phyloP scores from a whole-genome alignment of 2,329 filamentous ascomycete genomes.

The Fusarium siculi region DNA sequence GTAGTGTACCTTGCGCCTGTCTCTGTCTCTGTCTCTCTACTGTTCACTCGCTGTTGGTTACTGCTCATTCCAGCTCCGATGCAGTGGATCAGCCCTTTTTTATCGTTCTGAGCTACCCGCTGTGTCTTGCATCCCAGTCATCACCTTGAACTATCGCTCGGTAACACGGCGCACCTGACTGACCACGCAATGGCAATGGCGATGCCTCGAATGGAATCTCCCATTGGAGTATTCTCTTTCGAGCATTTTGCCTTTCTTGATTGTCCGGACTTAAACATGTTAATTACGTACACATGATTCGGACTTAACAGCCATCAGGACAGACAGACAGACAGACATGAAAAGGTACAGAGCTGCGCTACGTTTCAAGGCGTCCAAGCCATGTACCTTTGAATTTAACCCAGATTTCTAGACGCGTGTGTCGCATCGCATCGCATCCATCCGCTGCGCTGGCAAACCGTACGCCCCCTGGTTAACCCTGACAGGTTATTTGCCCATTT shows the following conservation, averaged over 20 bases:
- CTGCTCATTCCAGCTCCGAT: conserved; percentile 30
- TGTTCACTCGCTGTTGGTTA: not conserved
- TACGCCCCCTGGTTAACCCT: not conserved
- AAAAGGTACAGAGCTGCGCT: not conserved
- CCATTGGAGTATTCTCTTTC: not conserved
- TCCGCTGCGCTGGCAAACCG: not conserved
- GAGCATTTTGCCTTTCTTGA: not conserved
- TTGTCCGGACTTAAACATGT: conserved; percentile 8
- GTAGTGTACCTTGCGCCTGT: conserved; percentile 7
- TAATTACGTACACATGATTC: conserved; percentile 5
- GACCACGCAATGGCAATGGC: not conserved
- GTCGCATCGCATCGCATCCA: conserved; percentile 2
- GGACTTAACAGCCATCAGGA: conserved; percentile 3
- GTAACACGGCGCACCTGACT: conserved; percentile 9
- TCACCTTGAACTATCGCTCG: conserved; percentile 17
- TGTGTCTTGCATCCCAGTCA: conserved; percentile 33
- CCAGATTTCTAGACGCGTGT: conserved; percentile 6
- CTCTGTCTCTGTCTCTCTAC: not conserved
- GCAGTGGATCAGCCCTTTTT: conserved; percentile 23
- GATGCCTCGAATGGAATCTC: conserved; percentile 6
- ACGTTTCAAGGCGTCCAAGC: conserved; percentile 16
- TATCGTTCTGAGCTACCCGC: conserved; percentile 15
- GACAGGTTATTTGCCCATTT: conserved; percentile 7
- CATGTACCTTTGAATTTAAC: conserved; percentile 19
- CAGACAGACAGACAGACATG: not conserved